Base-by-base conservation (phyloP, 768 basidiomycete genomes). In the Strobilomyces dryophilus region DNA sequence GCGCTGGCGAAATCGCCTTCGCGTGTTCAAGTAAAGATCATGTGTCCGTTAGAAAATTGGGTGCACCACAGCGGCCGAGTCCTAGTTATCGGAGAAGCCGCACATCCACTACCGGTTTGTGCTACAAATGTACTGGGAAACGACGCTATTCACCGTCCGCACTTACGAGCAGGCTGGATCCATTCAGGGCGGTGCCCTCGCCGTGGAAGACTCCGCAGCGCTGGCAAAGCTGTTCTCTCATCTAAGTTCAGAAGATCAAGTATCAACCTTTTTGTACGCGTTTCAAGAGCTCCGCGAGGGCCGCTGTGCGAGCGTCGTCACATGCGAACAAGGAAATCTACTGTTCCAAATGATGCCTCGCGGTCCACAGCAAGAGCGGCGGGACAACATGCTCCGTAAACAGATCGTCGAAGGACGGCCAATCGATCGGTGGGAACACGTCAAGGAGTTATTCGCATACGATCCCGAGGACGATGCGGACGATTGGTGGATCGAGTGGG, bases 401-500 rank as follows among this genome's bases (percentile, higher is more conserved):
- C 69, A 66, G 57, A 69, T 75, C 49, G 71, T 74, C 48, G 75
- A 78, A 66, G 78, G 82, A 55, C 77, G 79, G 20, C 31, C 39
- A 8, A 45, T 47, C 1, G 54, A 53, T 10, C 73, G 80, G 52
- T 84, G 83, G 78, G 80, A 80, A 42, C 72, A 74, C 37, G 75
- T 82, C 54, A 68, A 79, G 49, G 73, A 72, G 21, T 58, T 83
- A 53, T 80, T 77, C 49, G 66, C 70, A 14, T 78, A 82, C 58
- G 76, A 81, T 56, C 75, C 81, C 9, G 73, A 70, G 36, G 82
- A 85, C 43, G 71, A 75, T 45, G 83, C 79, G 21, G 82, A 82
- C 35, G 80, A 83, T 60, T 85, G 82, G 81, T 85, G 82, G 82
- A 73, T 77, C 11, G 79, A 78, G 35, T 82, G 79, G 80, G 80